Evolutionary conservation across 192 early-diverging fungal species (phyloP).

Genomic region (Physocladia obscura): DNA sequence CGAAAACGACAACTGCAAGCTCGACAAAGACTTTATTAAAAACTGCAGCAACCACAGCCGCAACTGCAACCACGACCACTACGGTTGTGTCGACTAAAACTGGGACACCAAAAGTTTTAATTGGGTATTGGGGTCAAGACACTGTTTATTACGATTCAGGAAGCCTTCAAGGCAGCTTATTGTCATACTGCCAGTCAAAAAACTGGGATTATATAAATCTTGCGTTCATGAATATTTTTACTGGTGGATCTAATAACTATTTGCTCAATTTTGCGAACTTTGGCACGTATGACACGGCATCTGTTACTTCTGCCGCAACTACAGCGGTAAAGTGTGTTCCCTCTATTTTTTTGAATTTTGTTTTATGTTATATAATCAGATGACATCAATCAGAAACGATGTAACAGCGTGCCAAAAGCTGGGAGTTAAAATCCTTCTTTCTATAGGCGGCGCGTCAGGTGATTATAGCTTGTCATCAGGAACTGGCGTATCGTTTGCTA

Average conservation of each 20-base stretch:
- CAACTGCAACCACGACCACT: not conserved
- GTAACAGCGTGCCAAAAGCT: conserved; percentile 1
- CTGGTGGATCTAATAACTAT: not conserved
- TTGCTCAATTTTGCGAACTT: conserved; percentile 2
- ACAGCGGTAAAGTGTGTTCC: too few relatives aligned
- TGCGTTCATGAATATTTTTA: conserved; percentile 8
- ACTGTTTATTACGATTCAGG: not conserved
- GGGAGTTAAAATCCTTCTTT: conserved; percentile 16
- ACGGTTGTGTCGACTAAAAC: not conserved
- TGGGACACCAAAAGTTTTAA: not conserved
- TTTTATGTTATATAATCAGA: not conserved
- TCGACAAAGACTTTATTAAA: too few relatives aligned
- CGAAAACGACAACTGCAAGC: too few relatives aligned
- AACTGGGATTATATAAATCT: conserved; percentile 9
- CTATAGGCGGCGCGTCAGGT: conserved; percentile 10
- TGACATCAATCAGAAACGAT: not conserved
- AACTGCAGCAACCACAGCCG: too few relatives aligned
- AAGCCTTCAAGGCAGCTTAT: not conserved
- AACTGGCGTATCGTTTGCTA: not conserved
- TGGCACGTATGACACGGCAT: not conserved
- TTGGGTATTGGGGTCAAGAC: conserved; percentile 20
- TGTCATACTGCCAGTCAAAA: not conserved
- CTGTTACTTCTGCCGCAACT: not conserved
- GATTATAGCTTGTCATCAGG: not conserved
- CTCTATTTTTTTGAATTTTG: too few relatives aligned